Evolutionary conservation across 331 rosid species (phyloP), one percentile per base, ranked within the genome.

Genomic region (Erythrophleum ivorense): DNA sequence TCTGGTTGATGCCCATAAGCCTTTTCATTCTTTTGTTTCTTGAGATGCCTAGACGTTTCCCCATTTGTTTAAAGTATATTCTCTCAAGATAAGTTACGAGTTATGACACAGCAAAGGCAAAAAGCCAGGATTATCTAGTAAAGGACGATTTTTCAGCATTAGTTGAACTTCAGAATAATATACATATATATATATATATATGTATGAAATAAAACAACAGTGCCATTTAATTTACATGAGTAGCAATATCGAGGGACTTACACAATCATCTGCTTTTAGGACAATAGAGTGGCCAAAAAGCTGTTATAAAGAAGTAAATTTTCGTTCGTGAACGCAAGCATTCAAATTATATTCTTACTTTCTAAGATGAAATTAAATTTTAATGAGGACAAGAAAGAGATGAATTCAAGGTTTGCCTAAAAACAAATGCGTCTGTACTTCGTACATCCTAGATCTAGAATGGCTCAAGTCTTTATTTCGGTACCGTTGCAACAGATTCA

Each of bases 401-500:
- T 38, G 14, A 11, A 62, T 5, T 57, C 36, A 52, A 18, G 45
- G 5, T 36, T 65, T 65, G 1, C 55, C 57, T 1, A 1, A 18
- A 66, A 41, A 34, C 59, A 38, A 36, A 31, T 43, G 36, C 16
- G 65, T 21, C 31, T 7, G 46, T 36, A 70, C 62, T 3, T 1
- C 1, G 34, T 19, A 38, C 53, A 67, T 19, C 33, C 53, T 67
- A 41, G 45, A 19, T 9, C 12, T 15, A 54, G 58, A 74, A 7
- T 4, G 52, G 9, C 38, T 55, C 53, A 36, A 12, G n/a, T 43
- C 49, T 74, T 54, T 10, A 10, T 43, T n/a, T 10, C 43, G 13
- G n/a, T 5, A 2, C 36, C 46, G 36, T 19, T 70, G 40, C 59
- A 71, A 71, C 66, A 78, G 58, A 71, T 80, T 43, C 79, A 41